Base-by-base conservation (phyloP, 1,139 yeast genomes). In the Yamadazyma atmosphaerica region DNA sequence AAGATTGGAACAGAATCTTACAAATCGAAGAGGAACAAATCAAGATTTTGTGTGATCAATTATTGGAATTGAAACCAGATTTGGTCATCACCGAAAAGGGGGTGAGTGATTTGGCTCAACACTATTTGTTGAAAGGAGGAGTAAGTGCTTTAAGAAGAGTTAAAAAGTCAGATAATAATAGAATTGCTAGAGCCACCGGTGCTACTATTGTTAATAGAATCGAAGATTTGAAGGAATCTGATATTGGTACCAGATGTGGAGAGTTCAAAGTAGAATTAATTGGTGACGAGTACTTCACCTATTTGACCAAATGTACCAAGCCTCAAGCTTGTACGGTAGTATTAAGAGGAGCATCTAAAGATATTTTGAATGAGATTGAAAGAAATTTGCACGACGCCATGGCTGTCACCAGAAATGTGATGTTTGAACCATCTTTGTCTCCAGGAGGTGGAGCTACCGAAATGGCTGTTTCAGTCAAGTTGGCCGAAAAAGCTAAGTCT, bases 381-480 rank as follows among this genome's bases (percentile, higher is more conserved):
- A 83, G 99, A 61, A 94, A 94, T 62, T 75, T 94, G 58, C 98
- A 92, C 60, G 99, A 94, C 65, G 98, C 99, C 35, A 87, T 94
- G 96, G 92, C 97, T 4, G 98, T 92, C 37, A 83, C 98, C 17
- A 81, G 97, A 63, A 94, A 94, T 58, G 97, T 94, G 34, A 79
- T 87, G 76, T 83, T 92, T 54, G 95, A 92, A 61, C 98, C 99
- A 36, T 81, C 94, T 29, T 76, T 92, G 57, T 77, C 96, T 2
- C 99, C 99, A 36, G 99, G 99, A 52, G 99, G 98, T 42, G 98
- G 99, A 56, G 98, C 99, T 36, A 92, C 98, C 16, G 99, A 92
- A 67, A 92, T 94, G 98, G 98, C 98, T 1, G 90, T 94, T 36
- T 77, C 94, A 49, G 98, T 92, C 22, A 81, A 77, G 50, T 75